These are phyloP conservation scores for Epichloe coenophiala DNA, from an alignment of 2,329 filamentous ascomycete species.

Conservation along the genomic window DNA sequence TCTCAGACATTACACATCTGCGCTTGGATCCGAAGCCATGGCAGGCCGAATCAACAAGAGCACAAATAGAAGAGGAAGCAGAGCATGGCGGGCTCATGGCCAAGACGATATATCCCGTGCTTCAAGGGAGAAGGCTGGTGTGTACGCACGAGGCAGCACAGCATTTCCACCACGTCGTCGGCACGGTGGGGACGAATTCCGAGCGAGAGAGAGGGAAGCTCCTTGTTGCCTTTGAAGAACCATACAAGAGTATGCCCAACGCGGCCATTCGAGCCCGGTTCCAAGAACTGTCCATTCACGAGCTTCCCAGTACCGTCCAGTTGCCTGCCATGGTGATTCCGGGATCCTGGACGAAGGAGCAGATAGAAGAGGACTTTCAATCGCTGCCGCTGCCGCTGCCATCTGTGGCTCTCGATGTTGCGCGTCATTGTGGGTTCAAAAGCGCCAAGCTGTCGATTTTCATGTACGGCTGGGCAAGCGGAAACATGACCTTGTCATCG, in stretches of 20 bases:
- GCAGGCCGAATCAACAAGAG: constrained; percentile 19
- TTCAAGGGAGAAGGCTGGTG: constrained; percentile 19
- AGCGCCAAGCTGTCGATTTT: constrained; percentile 25
- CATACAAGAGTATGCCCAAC: constrained; percentile 4
- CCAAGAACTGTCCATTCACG: constrained; percentile 18
- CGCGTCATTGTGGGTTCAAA: constrained; percentile 18
- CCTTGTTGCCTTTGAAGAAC: constrained; percentile 17
- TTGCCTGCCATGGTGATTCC: constrained; percentile 20
- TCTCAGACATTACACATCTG: constrained; percentile 26
- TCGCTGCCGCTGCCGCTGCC: constrained; percentile 15
- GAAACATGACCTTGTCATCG: constrained; percentile 23
- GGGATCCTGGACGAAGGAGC: constrained; percentile 15
- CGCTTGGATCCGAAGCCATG: constrained; percentile 19
- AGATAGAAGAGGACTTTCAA: constrained; percentile 14
- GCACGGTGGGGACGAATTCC: constrained; percentile 23
- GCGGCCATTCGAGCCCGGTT: constrained; percentile 15
- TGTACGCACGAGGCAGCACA: constrained; percentile 25
- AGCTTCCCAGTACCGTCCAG: constrained; percentile 18
- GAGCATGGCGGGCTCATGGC: constrained; percentile 19
- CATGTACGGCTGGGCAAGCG: constrained; percentile 25
- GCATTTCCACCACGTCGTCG: constrained; percentile 24
- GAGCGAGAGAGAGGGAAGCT: constrained; percentile 23
- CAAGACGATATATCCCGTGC: constrained; percentile 21
- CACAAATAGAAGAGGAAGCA: constrained; percentile 23
- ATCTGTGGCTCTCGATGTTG: constrained; percentile 20